A percentile compares a stretch with the other conserved stretches of the same genome.
phyloP scores from a whole-genome alignment of 768 basidiomycete species.

The Phaffia australis region DNA sequence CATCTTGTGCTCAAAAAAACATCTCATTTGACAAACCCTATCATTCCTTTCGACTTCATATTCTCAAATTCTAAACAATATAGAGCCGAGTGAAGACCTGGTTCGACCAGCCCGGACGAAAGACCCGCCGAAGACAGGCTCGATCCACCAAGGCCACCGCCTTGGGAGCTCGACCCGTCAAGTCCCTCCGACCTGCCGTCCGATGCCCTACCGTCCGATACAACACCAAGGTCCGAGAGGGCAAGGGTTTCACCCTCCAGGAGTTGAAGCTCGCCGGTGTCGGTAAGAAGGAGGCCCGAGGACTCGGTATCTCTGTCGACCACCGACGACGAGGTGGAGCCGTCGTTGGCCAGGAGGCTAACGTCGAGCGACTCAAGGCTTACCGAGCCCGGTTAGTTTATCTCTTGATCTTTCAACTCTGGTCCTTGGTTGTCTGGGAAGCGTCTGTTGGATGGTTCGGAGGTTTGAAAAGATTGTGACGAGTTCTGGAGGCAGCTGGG shows the following conservation, averaged over 20 bases:
- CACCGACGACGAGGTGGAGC: conserved; percentile 92
- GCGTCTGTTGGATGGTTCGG: neutral
- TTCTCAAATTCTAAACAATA: neutral
- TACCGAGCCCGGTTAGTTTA: conserved; percentile 58
- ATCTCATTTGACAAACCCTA: neutral
- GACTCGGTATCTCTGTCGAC: conserved; percentile 90
- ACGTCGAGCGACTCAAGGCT: conserved; percentile 83
- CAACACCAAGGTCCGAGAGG: conserved; percentile 94
- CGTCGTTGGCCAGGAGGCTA: conserved; percentile 91
- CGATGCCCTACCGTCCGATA: conserved; percentile 93
- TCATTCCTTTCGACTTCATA: neutral
- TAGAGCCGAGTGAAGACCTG: conserved; percentile 77
- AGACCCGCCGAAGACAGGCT: conserved; percentile 84
- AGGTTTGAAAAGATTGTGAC: neutral
- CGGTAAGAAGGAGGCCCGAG: conserved; percentile 80
- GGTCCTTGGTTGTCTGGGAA: neutral
- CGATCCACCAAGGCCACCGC: conserved; percentile 81
- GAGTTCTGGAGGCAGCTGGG: neutral
- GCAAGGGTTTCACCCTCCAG: conserved; percentile 85
- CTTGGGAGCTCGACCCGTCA: conserved; percentile 81
- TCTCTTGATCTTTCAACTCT: neutral
- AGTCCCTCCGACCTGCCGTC: conserved; percentile 90
- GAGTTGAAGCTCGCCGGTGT: conserved; percentile 96
- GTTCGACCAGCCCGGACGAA: conserved; percentile 98
- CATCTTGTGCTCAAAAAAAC: neutral